Conservation (phyloP, 108 stramenopile genomes). For the Nitzschia sp. region DNA sequence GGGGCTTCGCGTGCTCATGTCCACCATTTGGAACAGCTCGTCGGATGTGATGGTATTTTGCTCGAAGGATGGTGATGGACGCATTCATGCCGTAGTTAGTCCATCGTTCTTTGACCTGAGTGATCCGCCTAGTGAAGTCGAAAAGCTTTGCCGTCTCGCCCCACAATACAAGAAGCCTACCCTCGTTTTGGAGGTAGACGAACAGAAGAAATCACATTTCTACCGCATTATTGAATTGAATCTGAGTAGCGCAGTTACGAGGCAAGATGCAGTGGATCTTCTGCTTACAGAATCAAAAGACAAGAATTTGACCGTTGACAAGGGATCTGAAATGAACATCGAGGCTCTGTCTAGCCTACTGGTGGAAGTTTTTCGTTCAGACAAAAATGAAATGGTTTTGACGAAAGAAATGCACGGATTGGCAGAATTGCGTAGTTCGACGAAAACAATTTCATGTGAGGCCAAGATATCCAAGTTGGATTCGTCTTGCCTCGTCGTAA, state of each 20-base stretch:
- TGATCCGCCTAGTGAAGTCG: neutral
- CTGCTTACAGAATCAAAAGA: neutral
- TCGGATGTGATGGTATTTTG: slow-evolving; percentile 50
- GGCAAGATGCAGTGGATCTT: neutral
- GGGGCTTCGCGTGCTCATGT: slow-evolving; percentile 54
- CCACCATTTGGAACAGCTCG: slow-evolving; percentile 59
- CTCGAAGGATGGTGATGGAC: slow-evolving; percentile 1
- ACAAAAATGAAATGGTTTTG: neutral
- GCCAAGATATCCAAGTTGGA: slow-evolving; percentile 48
- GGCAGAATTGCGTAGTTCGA: neutral
- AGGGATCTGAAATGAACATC: neutral
- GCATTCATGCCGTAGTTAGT: slow-evolving; percentile 52
- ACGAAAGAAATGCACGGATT: neutral
- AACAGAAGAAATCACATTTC: neutral
- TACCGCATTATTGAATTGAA: slow-evolving; percentile 1
- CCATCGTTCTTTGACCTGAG: slow-evolving; percentile 40
- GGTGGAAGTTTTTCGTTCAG: neutral
- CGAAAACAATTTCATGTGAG: neutral
- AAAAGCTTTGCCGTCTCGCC: neutral
- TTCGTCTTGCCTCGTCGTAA: slow-evolving; percentile 47
- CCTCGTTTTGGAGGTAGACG: slow-evolving; percentile 1
- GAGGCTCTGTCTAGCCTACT: neutral
- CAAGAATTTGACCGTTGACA: neutral
- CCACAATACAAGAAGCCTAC: neutral
- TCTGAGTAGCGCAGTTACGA: neutral